Evolutionary conservation across 805 yeast genomes (phyloP), one percentile per base, ranked within the genome.

Genomic region (Kluyveromyces aestuarii): DNA sequence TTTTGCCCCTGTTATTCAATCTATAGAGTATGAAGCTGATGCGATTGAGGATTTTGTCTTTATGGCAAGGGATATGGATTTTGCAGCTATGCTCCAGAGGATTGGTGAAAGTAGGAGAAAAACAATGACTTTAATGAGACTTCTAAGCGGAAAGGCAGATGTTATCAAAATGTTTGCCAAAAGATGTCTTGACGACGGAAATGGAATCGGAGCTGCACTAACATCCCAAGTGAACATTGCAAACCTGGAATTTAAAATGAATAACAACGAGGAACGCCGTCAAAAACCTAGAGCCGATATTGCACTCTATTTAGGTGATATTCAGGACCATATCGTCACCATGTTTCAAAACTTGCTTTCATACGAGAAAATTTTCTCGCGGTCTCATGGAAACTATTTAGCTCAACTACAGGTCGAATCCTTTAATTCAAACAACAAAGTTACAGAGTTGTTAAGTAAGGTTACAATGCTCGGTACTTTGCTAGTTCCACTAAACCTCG

Each of bases 121-220:
- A 61, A 95, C 90, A 35, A 91, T 91, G 97, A 84, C 95, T 1
- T 68, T 91, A 60, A 82, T 90, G 86, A 77, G 98, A 59, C 71
- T 91, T 53, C 73, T 91, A 45, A 81, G 91, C 39, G 96, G 96
- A 54, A 91, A 91, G 64, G 97, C 97, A 0, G 98, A 91, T 65
- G 98, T 91, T 48, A 87, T 91, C 60, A 85, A 86, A 58, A 90
- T 89, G 95, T 88, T 91, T 72, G 93, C 96, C 37, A 91, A 91
- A 65, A 76, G 98, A 59, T 89, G 96, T 67, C 90, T 84, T 59
- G 97, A 89, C 68, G 75, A 71, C 44, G 65, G 62, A 4, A 69
- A 67, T 48, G 72, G 73, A 7, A 67, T 69, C 48, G 72, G 73
- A 2, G 72, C 72, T 7, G 71, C 73, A 0, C 49, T 70, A 44